Evolutionary conservation across 2,329 filamentous ascomycete genomes (phyloP).

Genomic region (Penicillium italicum): DNA sequence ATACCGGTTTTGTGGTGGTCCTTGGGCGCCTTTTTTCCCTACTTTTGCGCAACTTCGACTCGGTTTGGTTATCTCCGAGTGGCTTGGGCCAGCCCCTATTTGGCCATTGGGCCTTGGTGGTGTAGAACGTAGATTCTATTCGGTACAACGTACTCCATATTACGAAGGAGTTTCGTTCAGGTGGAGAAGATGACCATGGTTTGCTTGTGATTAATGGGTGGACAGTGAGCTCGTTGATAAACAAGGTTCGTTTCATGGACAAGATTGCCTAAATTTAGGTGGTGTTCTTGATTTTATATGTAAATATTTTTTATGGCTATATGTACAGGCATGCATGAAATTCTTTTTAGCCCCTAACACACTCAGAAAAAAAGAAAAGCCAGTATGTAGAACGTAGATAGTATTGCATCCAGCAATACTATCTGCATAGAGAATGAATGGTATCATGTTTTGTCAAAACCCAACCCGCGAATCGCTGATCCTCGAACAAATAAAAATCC

Average conservation of each 20-base stretch:
- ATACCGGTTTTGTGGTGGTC: neutral
- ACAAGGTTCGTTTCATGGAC: neutral
- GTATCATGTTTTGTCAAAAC: conserved; percentile 19
- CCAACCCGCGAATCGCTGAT: conserved; percentile 9
- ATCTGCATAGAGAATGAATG: conserved; percentile 11
- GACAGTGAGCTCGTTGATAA: neutral
- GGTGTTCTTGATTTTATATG: neutral
- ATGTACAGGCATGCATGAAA: neutral
- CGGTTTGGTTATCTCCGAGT: neutral
- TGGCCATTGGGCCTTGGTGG: neutral
- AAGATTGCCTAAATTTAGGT: neutral
- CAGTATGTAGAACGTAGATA: neutral
- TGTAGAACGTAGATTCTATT: neutral
- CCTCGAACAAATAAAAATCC: neutral
- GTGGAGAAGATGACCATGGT: neutral
- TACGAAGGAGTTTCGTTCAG: neutral
- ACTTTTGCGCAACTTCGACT: neutral
- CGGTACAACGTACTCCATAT: neutral
- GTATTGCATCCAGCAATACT: too few relatives aligned
- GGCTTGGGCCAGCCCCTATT: neutral
- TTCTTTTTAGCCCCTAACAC: neutral
- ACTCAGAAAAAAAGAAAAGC: neutral
- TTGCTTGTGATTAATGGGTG: neutral
- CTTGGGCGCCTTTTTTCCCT: neutral
- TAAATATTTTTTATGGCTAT: too few relatives aligned